phyloP scores from a whole-genome alignment of 768 basidiomycete genomes.

The Xanthoconium purpureum region DNA sequence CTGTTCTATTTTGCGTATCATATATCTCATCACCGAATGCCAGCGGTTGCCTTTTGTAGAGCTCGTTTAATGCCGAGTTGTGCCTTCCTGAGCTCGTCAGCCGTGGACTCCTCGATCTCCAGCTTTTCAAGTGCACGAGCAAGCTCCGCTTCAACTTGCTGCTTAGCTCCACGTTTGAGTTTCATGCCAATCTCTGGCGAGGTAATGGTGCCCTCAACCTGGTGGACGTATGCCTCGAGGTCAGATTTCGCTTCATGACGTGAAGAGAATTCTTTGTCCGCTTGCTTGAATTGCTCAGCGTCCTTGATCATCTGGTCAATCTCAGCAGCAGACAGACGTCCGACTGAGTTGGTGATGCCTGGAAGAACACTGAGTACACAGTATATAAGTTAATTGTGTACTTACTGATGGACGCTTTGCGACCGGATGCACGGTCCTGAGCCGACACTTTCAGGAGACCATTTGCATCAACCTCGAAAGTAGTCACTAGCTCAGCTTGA shows the following conservation, averaged over 20 bases:
- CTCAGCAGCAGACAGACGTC: slow-evolving; percentile 94
- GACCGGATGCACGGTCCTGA: slow-evolving; percentile 96
- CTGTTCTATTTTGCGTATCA: slow-evolving; percentile 16
- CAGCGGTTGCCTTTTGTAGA: slow-evolving; percentile 95
- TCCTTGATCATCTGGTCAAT: slow-evolving; percentile 99
- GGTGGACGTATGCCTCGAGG: slow-evolving; percentile 96
- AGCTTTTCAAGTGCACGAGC: slow-evolving; percentile 97
- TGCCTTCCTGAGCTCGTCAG: slow-evolving; percentile 94
- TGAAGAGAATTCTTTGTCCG: slow-evolving; percentile 96
- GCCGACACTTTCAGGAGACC: slow-evolving; percentile 99
- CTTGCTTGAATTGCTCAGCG: slow-evolving; percentile 92
- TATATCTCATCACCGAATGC: slow-evolving; percentile 60
- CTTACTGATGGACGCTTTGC: slow-evolving; percentile 96
- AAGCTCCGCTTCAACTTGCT: slow-evolving; percentile 94
- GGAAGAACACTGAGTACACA: slow-evolving; percentile 8
- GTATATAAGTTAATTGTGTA: slow-evolving; percentile 13
- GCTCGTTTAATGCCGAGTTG: slow-evolving; percentile 95
- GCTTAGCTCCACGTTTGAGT: slow-evolving; percentile 95
- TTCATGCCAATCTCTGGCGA: slow-evolving; percentile 97
- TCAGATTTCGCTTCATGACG: slow-evolving; percentile 98
- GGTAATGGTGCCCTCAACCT: slow-evolving; percentile 94
- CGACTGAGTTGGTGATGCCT: slow-evolving; percentile 99
- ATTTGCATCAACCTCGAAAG: slow-evolving; percentile 99
- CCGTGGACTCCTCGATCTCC: slow-evolving; percentile 92
- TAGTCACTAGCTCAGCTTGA: slow-evolving; percentile 98